Percentiles rank a stretch among this genome's conserved stretches.
Conservation (phyloP, 164 flowering plant genomes). For the Liriodendron chinense region DNA sequence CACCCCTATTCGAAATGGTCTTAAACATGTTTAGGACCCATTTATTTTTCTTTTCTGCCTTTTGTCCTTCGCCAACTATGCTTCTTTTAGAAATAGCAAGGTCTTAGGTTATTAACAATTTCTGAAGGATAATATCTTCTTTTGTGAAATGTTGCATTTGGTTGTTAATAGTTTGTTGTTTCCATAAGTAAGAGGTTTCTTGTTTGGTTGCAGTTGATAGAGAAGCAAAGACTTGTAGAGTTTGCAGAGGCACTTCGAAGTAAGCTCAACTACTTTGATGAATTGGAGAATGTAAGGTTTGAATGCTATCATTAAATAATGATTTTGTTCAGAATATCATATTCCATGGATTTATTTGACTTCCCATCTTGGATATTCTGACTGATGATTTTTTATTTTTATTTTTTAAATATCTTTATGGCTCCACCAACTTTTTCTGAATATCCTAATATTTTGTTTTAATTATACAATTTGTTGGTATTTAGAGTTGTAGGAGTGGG, state of each 20-base stretch:
- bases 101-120: not conserved
- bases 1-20: too few relatives aligned
- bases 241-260: conserved; percentile 92
- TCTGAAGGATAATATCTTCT: not conserved
- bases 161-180: not conserved
- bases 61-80: not conserved
- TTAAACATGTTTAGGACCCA: too few relatives aligned
- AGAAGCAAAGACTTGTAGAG: conserved; percentile 84
- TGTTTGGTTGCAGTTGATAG: conserved; percentile 58
- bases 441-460: too few relatives aligned
- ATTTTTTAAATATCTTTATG: not conserved
- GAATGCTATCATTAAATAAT: conserved; percentile 24
- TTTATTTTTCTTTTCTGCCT: not conserved
- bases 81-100: not conserved
- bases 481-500: too few relatives aligned
- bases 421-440: not conserved
- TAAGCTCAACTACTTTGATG: conserved; percentile 94
- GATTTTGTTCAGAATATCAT: conserved; percentile 9
- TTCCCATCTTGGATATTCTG: not conserved
- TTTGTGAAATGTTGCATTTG: too few relatives aligned
- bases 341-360: not conserved
- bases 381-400: not conserved
- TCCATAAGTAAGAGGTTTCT: not conserved
- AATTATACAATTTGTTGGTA: too few relatives aligned
- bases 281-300: conserved; percentile 98